Conservation (phyloP, 1,139 yeast species). For the Scheffersomyces illinoinensis region DNA sequence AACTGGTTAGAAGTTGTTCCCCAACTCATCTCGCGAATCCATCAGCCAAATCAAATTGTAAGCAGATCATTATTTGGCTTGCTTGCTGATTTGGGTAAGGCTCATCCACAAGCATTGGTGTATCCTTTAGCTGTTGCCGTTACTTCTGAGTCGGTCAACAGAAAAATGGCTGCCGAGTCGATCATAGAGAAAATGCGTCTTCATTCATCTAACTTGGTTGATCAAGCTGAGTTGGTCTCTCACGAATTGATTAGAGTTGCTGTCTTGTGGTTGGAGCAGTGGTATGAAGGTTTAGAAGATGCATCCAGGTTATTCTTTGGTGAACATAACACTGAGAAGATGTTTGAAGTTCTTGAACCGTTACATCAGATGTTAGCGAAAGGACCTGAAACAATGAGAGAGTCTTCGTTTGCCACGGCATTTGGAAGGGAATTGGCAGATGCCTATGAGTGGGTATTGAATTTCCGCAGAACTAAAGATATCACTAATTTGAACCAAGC, state of each 20-base stretch:
- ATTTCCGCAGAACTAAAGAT: constrained; percentile 82
- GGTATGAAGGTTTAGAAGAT: constrained; percentile 98
- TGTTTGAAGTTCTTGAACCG: constrained; percentile 91
- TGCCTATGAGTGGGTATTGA: constrained; percentile 91
- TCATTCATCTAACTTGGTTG: constrained; percentile 82
- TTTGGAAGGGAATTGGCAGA: constrained; percentile 92
- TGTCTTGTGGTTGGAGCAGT: constrained; percentile 95
- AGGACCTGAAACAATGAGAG: constrained; percentile 93
- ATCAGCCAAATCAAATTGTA: constrained; percentile 88
- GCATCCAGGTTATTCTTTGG: constrained; percentile 94
- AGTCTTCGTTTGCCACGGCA: constrained; percentile 88
- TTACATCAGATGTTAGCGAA: constrained; percentile 77
- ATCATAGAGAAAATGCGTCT: constrained; percentile 90
- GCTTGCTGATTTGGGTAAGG: constrained; percentile 85
- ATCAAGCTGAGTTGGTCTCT: constrained; percentile 93
- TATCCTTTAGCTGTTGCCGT: constrained; percentile 96
- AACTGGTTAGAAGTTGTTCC: constrained; percentile 96
- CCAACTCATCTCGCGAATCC: constrained; percentile 92
- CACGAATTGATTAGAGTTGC: constrained; percentile 92
- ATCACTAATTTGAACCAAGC: constrained; percentile 91
- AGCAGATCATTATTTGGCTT: constrained; percentile 78
- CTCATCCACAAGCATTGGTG: constrained; percentile 95
- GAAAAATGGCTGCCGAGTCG: constrained; percentile 89
- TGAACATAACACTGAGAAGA: constrained; percentile 90
- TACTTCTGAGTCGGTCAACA: constrained; percentile 84